A percentile compares a stretch with the other conserved stretches of the same genome.
Conservation (phyloP, 2,329 filamentous ascomycete species). For the Paecilomyces dactylethromorphus region DNA sequence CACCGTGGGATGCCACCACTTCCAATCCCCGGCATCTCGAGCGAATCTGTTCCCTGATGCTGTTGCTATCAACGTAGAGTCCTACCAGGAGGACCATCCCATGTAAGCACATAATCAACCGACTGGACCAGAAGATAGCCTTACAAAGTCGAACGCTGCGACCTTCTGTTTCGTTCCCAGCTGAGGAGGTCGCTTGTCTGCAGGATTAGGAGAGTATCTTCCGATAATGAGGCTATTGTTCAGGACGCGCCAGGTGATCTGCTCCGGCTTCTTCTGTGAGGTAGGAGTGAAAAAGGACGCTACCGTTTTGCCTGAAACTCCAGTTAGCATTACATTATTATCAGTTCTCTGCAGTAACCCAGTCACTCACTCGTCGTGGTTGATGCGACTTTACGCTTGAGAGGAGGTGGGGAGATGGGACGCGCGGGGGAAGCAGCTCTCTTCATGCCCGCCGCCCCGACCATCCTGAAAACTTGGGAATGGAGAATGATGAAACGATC, state of each 20-base stretch:
- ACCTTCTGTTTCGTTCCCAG: conserved; percentile 22
- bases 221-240: conserved; percentile 70
- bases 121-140: conserved; percentile 6
- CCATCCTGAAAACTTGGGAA: conserved; percentile 17
- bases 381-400: conserved; percentile 49
- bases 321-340: not conserved
- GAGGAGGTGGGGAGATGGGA: conserved; percentile 51
- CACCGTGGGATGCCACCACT: conserved; percentile 79
- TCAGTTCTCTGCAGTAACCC: not conserved
- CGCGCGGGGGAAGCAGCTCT: conserved; percentile 25
- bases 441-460: conserved; percentile 22
- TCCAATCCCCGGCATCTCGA: conserved; percentile 71
- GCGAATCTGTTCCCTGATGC: conserved; percentile 75
- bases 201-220: conserved; percentile 45
- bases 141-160: conserved; percentile 42
- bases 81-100: conserved; percentile 42
- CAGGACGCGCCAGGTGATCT: conserved; percentile 61
- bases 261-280: conserved; percentile 77
- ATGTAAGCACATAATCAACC: not conserved
- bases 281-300: conserved; percentile 81
- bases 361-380: conserved; percentile 45
- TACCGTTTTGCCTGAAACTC: conserved; percentile 46
- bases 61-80: conserved; percentile 79
- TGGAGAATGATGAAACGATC: conserved; percentile 4
- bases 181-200: conserved; percentile 2